These are phyloP conservation scores for Platanthera guangdongensis DNA, from an alignment of 106 monocot species.

Conservation along the genomic window DNA sequence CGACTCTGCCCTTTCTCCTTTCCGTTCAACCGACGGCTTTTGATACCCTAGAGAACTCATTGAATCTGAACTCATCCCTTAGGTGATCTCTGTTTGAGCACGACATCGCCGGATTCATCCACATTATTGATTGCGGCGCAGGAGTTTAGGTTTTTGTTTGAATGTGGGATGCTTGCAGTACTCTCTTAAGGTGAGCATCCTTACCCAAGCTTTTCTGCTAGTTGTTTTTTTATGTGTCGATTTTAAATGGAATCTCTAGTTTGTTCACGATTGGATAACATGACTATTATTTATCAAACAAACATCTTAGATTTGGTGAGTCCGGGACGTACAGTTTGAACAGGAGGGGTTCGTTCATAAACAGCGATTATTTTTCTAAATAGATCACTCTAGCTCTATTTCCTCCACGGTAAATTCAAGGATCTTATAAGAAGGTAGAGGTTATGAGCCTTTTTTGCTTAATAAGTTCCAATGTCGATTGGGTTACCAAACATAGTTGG, in stretches of 20 bases:
- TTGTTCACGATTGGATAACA: neutral
- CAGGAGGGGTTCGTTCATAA: too few species aligned
- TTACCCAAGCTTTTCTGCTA: neutral
- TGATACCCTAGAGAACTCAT: neutral
- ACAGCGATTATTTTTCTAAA: too few species aligned
- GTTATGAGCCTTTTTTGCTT: too few species aligned
- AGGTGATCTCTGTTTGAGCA: constrained; percentile 1
- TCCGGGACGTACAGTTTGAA: too few species aligned
- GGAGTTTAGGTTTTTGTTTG: neutral
- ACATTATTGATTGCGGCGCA: neutral
- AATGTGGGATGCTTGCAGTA: neutral
- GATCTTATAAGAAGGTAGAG: too few species aligned
- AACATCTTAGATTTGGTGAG: too few species aligned
- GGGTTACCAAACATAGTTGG: too few species aligned
- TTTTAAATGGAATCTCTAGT: too few species aligned
- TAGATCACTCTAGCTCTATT: too few species aligned
- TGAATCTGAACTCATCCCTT: constrained; percentile 16
- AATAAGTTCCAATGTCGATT: too few species aligned
- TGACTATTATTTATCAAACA: neutral
- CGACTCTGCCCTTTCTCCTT: too few species aligned
- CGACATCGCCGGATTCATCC: constrained; percentile 7
- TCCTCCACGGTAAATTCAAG: too few species aligned
- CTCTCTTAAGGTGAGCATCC: neutral
- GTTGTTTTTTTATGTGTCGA: neutral
- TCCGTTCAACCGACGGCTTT: neutral